Evolutionary conservation across 805 yeast genomes (phyloP).

Genomic region (Phaffomyces thermotolerans): DNA sequence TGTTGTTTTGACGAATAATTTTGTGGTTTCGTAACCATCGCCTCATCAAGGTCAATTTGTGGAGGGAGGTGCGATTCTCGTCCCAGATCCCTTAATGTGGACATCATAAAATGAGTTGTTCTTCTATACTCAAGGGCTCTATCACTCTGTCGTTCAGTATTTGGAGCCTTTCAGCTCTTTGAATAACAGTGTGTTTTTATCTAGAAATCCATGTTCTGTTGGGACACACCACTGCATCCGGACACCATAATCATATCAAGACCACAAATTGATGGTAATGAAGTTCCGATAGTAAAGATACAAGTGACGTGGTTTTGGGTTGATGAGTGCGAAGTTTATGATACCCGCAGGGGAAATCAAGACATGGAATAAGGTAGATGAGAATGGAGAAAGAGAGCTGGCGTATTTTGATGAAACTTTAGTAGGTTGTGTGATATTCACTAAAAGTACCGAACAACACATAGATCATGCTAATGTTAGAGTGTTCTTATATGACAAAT

Average conservation of each 20-base stretch:
- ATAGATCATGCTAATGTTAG: neutral
- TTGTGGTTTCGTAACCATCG: slow-evolving; percentile 11
- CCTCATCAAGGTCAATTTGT: slow-evolving; percentile 19
- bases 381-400: neutral
- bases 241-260: neutral
- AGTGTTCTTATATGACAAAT: neutral
- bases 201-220: too few species aligned
- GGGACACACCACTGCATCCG: neutral
- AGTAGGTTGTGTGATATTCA: slow-evolving; percentile 7
- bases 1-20: neutral
- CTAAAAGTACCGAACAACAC: neutral
- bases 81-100: neutral
- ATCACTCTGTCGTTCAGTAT: too few species aligned
- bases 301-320: too few species aligned
- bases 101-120: neutral
- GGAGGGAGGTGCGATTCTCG: neutral
- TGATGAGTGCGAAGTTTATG: neutral
- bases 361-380: neutral
- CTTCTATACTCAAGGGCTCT: too few species aligned
- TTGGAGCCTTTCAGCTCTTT: too few species aligned
- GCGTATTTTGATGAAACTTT: slow-evolving; percentile 12
- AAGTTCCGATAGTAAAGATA: too few species aligned
- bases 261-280: too few species aligned
- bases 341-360: neutral
- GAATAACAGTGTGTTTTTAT: too few species aligned